Percentiles rank a stretch among this genome's conserved stretches.
Evolutionary conservation across 2,329 filamentous ascomycete species (phyloP).

Genomic region (Chaetomiaceae sp.): DNA sequence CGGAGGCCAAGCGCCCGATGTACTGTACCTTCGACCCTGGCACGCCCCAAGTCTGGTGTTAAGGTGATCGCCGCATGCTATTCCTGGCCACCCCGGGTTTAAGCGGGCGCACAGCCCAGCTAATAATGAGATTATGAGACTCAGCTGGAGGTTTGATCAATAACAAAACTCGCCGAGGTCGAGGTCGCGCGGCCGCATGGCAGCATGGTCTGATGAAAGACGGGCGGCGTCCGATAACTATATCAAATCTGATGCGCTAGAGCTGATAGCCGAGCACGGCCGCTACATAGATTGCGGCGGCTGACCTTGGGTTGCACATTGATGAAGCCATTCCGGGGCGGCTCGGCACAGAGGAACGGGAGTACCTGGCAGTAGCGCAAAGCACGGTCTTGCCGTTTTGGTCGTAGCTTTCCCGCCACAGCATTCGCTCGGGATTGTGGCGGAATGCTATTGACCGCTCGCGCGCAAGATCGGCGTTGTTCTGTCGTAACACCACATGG

Average conservation of each 20-base stretch:
- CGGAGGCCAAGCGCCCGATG: not conserved
- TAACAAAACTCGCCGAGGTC: not conserved
- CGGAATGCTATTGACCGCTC: not conserved
- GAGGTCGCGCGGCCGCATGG: not conserved
- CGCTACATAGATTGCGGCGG: not conserved
- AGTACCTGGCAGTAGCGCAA: conserved; percentile 5
- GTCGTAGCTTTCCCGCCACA: not conserved
- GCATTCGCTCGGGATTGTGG: not conserved
- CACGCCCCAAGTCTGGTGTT: not conserved
- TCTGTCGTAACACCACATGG: not conserved
- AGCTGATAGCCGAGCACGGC: not conserved
- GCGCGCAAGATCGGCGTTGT: conserved; percentile 5
- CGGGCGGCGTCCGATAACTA: not conserved
- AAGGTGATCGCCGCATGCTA: conserved; percentile 4
- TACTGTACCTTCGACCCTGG: not conserved
- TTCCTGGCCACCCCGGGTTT: conserved; percentile 2
- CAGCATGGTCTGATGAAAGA: conserved; percentile 4
- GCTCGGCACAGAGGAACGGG: conserved; percentile 4
- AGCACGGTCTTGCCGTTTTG: not conserved
- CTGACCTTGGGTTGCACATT: not conserved
- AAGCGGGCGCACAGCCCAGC: not conserved
- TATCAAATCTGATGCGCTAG: not conserved
- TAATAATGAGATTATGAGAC: not conserved
- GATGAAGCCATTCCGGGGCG: conserved; percentile 4
- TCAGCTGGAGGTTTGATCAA: not conserved